phyloP scores from a whole-genome alignment of 2,329 filamentous ascomycete genomes.

The Aspergillus sojae region DNA sequence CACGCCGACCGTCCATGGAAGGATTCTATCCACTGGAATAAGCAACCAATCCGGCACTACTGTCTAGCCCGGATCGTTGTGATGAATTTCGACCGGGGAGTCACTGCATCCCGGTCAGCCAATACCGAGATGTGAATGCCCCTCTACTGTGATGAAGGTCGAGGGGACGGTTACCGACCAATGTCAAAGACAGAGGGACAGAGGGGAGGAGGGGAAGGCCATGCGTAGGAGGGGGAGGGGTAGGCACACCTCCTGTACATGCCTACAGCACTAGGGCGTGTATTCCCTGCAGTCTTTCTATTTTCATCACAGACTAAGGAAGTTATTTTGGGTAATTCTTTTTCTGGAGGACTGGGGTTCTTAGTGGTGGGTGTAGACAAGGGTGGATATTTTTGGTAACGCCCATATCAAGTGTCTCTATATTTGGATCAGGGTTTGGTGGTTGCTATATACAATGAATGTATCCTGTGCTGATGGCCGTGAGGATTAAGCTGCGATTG shows the following conservation, averaged over 20 bases:
- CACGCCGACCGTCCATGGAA: not conserved
- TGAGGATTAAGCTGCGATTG: not conserved
- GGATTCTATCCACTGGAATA: constrained; percentile 2
- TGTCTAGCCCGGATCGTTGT: constrained; percentile 2
- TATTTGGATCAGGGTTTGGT: not conserved
- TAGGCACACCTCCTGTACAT: not conserved
- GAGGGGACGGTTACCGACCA: not conserved
- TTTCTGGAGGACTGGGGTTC: not conserved
- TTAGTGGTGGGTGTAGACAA: not conserved
- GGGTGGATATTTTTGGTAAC: constrained; percentile 7
- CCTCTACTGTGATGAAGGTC: not conserved
- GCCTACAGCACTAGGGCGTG: not conserved
- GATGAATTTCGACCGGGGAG: constrained; percentile 6
- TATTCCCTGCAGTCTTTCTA: constrained; percentile 2
- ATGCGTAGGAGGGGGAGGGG: not conserved
- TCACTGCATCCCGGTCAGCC: not conserved
- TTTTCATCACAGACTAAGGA: constrained; percentile 8
- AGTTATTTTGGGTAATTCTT: constrained; percentile 3
- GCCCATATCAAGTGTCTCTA: not conserved
- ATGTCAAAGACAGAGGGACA: not conserved
- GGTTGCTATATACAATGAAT: not conserved
- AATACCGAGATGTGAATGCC: not conserved
- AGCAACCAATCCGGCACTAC: constrained; percentile 1
- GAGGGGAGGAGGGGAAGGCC: not conserved
- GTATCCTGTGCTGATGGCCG: not conserved